Base-by-base conservation (phyloP, 495 filamentous ascomycete species). In the Tetracladium marchalianum region DNA sequence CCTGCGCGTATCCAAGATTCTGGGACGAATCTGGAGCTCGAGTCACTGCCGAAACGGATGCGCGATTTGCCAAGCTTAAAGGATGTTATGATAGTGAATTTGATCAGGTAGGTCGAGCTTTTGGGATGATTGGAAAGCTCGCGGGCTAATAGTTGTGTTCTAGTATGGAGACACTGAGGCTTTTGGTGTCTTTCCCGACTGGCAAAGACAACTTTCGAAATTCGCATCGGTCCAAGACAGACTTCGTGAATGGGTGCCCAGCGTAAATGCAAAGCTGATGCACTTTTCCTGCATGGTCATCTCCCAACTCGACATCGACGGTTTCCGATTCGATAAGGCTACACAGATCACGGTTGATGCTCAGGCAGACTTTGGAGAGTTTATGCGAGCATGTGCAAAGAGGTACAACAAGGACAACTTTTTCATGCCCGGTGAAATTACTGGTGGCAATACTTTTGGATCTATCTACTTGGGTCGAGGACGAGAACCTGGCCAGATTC, bases 161-260 rank as follows among this genome's bases (percentile, higher is more conserved):
- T 69, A 83, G 59, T 84, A 81, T 45, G 81, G 81, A 35, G 80
- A 84, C 52, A 75, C 75, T 18, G 78, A 80, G 56, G 77, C 81
- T 11, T 84, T 84, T 49, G 81, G 81, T 46, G 75, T 79, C 19
- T 82, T 68, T 41, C 78, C 78, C 1, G 80, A 84, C 52, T 86
- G 77, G 74, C 64, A 82, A 54, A 69, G 22, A 53, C 47, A 52
- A 11, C 43, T 87, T 36, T 73, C 81, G 11, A 86, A 85, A 52
- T 86, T 86, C 57, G 79, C 81, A 27, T 83, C 74, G 32, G 83
- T 85, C 4, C 82, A 87, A 59, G 82, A 87, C 55, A 80, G 82
- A 47, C 66, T 87, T 9, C 77, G 82, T 24, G 82, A 85, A 51
- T 87, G 82, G 82, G 54, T 72, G 10, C 77, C 79, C 3, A 67